Percentiles rank a stretch among this genome's conserved stretches.
These are phyloP conservation scores for Annulohypoxylon maeteangense DNA, from an alignment of 495 filamentous ascomycete species.

Conservation along the genomic window DNA sequence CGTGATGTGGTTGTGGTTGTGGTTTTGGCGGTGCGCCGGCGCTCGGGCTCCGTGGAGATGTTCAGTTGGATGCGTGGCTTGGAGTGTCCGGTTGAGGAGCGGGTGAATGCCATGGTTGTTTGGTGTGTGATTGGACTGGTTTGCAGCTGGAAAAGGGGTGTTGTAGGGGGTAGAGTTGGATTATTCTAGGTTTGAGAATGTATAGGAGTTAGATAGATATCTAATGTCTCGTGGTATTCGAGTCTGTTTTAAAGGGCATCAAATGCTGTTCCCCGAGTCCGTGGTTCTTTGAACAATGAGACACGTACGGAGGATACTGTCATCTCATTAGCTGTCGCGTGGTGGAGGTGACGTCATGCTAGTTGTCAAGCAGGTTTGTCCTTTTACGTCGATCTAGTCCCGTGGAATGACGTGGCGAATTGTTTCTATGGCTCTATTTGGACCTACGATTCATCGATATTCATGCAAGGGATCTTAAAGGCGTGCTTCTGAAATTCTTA, in stretches of 20 bases:
- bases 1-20: constrained; percentile 16
- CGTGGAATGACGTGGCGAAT: constrained; percentile 40
- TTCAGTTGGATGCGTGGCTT: constrained; percentile 41
- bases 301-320: constrained; percentile 24
- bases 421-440: too few relatives aligned
- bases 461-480: constrained; percentile 1
- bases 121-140: too few relatives aligned
- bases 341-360: constrained; percentile 38
- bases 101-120: constrained; percentile 51
- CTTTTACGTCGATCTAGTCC: constrained; percentile 6
- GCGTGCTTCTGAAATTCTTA: not conserved
- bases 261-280: not conserved
- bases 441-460: too few relatives aligned
- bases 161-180: not conserved
- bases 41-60: constrained; percentile 45
- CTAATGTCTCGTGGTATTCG: not conserved
- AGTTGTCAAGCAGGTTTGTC: constrained; percentile 39
- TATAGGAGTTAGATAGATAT: not conserved
- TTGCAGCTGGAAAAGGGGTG: too few relatives aligned
- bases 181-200: not conserved
- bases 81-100: constrained; percentile 44
- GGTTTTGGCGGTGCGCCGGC: constrained; percentile 38
- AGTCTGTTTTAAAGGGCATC: not conserved
- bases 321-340: constrained; percentile 32
- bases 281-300: constrained; percentile 18